Evolutionary conservation across 305 asterid species (phyloP).

Genomic region (Fraxinus latifolia): DNA sequence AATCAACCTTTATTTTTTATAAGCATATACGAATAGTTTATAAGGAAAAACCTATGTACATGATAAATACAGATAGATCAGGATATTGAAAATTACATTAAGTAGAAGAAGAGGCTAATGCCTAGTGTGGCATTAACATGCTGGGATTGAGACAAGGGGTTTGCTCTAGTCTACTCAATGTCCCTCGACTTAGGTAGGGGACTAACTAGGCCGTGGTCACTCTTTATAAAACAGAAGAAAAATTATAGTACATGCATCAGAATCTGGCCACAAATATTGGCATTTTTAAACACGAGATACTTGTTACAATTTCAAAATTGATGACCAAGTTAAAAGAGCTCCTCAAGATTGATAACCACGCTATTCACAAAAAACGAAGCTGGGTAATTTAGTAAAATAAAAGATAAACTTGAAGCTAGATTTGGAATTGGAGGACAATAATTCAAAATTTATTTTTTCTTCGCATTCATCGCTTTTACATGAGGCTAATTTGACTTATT

Average conservation of each 20-base stretch:
- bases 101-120: neutral
- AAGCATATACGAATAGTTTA: neutral
- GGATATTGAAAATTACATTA: neutral
- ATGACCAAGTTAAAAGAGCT: neutral
- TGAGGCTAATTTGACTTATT: neutral
- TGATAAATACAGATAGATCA: neutral
- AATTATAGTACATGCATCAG: neutral
- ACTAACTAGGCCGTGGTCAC: neutral
- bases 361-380: neutral
- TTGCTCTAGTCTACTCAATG: neutral
- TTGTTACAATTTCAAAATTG: neutral
- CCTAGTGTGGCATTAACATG: neutral
- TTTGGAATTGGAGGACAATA: neutral
- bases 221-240: neutral
- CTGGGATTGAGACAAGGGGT: neutral
- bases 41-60: neutral
- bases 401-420: neutral
- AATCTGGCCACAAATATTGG: neutral
- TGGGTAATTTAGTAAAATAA: neutral
- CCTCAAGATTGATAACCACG: neutral
- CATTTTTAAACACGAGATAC: neutral
- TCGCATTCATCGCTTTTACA: neutral
- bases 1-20: neutral
- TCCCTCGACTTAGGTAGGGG: neutral
- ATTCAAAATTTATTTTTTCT: neutral